These are phyloP conservation scores for Metschnikowia drakensbergensis DNA, from an alignment of 805 yeast species.

Conservation along the genomic window DNA sequence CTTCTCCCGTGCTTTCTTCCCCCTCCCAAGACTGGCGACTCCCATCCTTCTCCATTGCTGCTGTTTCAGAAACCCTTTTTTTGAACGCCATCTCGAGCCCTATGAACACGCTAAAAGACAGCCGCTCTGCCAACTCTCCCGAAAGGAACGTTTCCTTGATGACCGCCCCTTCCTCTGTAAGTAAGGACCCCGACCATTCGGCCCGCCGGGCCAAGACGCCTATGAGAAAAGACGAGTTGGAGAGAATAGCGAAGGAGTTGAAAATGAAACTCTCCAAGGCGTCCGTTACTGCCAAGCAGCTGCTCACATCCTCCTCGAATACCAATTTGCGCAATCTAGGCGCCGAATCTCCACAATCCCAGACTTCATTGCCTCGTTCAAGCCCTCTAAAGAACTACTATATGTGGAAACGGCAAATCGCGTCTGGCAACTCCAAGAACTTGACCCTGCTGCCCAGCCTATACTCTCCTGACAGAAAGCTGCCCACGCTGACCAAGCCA, in stretches of 20 bases:
- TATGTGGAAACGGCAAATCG: constrained; percentile 24
- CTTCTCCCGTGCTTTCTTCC: neutral
- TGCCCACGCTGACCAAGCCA: constrained; percentile 39
- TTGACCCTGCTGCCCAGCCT: constrained; percentile 29
- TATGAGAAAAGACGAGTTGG: constrained; percentile 42
- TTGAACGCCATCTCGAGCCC: neutral
- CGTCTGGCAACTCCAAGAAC: constrained; percentile 20
- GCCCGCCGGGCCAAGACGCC: constrained; percentile 30
- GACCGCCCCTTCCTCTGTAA: constrained; percentile 11
- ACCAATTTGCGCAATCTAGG: constrained; percentile 19
- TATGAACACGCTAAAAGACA: constrained; percentile 26
- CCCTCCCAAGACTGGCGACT: neutral
- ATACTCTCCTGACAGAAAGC: constrained; percentile 37
- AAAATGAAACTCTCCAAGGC: constrained; percentile 41
- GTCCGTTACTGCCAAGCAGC: constrained; percentile 42
- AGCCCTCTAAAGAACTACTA: constrained; percentile 33
- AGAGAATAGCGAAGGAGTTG: constrained; percentile 41
- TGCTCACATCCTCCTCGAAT: constrained; percentile 17
- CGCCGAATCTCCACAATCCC: constrained; percentile 19
- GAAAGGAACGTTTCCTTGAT: constrained; percentile 14
- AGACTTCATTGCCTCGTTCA: constrained; percentile 17
- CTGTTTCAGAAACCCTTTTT: neutral
- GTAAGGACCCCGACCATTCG: constrained; percentile 8
- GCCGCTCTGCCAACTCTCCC: constrained; percentile 18
- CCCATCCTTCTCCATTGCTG: neutral